A percentile compares a stretch with the other conserved stretches of the same genome.
Conservation (phyloP, 495 filamentous ascomycete genomes). For the Annulohypoxylon nitens region DNA sequence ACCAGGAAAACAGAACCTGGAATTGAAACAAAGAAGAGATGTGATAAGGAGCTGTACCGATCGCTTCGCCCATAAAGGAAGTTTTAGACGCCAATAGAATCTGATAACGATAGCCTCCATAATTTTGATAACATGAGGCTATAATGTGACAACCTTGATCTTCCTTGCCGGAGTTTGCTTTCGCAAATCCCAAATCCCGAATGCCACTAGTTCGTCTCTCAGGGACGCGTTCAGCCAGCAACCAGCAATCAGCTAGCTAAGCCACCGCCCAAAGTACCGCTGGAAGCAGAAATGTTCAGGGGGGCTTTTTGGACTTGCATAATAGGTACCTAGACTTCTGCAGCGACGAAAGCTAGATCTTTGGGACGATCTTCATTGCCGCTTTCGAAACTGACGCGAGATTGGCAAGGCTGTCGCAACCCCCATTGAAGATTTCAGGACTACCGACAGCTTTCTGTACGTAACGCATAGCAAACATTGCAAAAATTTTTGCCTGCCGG, state of each 20-base stretch:
- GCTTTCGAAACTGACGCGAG: constrained; percentile 37
- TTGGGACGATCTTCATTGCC: constrained; percentile 47
- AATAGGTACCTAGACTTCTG: constrained; percentile 29
- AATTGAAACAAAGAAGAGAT: not conserved
- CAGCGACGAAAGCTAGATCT: constrained; percentile 40
- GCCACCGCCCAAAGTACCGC: constrained; percentile 20
- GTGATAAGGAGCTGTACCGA: constrained; percentile 20
- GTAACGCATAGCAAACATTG: not conserved
- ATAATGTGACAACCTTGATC: constrained; percentile 25
- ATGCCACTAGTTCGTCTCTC: not conserved
- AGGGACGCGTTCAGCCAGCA: constrained; percentile 4
- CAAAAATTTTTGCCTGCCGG: not conserved
- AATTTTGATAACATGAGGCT: constrained; percentile 40
- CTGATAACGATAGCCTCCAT: constrained; percentile 19
- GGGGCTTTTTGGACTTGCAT: constrained; percentile 22
- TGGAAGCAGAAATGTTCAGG: constrained; percentile 25
- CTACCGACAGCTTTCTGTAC: constrained; percentile 16
- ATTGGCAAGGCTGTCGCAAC: constrained; percentile 37
- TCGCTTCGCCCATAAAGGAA: not conserved
- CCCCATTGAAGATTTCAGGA: constrained; percentile 12
- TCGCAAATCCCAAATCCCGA: constrained; percentile 31
- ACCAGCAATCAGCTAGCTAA: constrained; percentile 14
- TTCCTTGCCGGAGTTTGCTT: constrained; percentile 27
- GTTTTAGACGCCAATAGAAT: constrained; percentile 12
- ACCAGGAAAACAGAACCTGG: not conserved